Percentiles rank a stretch among this genome's conserved stretches.
Conservation (phyloP, 768 basidiomycete species). For the Arthromyces matolae region DNA sequence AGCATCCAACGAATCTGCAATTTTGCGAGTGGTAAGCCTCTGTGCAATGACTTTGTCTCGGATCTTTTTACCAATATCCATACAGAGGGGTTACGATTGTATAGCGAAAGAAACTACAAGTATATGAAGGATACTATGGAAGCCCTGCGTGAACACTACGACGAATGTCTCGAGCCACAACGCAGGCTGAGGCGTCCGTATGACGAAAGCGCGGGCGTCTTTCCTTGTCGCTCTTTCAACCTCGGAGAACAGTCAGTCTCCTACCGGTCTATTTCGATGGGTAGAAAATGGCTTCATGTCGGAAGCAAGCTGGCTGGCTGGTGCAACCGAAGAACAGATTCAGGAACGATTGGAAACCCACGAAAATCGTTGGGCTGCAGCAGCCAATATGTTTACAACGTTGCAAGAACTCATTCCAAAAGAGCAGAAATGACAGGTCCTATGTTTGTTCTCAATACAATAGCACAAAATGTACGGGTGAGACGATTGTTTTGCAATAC, state of each 20-base stretch:
- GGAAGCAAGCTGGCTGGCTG: neutral
- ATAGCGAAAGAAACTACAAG: neutral
- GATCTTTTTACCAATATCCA: too few relatives aligned
- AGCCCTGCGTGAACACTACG: neutral
- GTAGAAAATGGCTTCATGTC: too few relatives aligned
- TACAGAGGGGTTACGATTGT: neutral
- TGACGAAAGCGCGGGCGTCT: slow-evolving; percentile 3
- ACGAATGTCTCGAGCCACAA: neutral
- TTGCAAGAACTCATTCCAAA: neutral
- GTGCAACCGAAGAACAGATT: neutral
- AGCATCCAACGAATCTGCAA: neutral
- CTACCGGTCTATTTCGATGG: neutral
- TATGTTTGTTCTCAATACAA: neutral
- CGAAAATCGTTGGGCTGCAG: neutral
- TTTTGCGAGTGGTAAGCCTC: too few relatives aligned
- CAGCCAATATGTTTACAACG: neutral
- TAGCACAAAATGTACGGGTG: neutral
- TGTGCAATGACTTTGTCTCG: neutral
- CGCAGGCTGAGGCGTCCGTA: slow-evolving; percentile 3
- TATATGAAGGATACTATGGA: slow-evolving; percentile 5
- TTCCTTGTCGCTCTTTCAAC: slow-evolving; percentile 7
- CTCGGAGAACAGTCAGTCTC: too few relatives aligned
- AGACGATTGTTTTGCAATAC: too few relatives aligned
- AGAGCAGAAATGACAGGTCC: too few relatives aligned
- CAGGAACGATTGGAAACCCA: neutral